Percentiles rank a stretch among this genome's conserved stretches.
Evolutionary conservation across 73 alveolate genomes (phyloP).

Genomic region (Paramecium pentaurelia): DNA sequence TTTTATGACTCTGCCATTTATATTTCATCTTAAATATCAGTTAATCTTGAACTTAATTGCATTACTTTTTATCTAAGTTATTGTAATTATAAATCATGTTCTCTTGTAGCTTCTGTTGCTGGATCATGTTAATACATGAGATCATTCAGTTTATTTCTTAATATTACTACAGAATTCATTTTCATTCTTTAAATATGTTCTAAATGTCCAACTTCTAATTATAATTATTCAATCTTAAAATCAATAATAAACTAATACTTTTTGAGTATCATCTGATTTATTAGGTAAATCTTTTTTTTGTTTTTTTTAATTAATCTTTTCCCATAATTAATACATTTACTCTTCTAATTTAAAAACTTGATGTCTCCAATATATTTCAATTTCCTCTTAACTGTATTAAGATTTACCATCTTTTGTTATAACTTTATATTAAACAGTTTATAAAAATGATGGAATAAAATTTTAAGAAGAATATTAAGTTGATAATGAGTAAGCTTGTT

Average conservation of each 20-base stretch:
- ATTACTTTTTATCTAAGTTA: background rate
- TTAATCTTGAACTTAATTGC: background rate
- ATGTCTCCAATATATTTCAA: constrained; percentile 1
- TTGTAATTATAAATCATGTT: background rate
- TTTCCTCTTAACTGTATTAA: background rate
- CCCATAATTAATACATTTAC: background rate
- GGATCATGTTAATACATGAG: background rate
- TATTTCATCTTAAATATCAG: background rate
- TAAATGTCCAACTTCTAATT: background rate
- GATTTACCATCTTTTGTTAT: background rate
- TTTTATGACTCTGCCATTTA: background rate
- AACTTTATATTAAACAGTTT: background rate
- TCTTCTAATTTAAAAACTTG: background rate
- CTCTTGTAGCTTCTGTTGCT: constrained; percentile 3
- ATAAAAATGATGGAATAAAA: background rate
- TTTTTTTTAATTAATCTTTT: background rate
- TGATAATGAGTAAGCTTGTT: background rate
- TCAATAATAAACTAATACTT: background rate
- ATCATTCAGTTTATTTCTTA: background rate
- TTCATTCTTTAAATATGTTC: background rate
- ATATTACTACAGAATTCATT: background rate
- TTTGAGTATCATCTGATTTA: background rate
- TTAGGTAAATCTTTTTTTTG: background rate
- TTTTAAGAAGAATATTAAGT: background rate
- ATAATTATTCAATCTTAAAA: background rate